Evolutionary conservation across 1,284 basidiomycete genomes (phyloP).

Genomic region (Boletus mariae): DNA sequence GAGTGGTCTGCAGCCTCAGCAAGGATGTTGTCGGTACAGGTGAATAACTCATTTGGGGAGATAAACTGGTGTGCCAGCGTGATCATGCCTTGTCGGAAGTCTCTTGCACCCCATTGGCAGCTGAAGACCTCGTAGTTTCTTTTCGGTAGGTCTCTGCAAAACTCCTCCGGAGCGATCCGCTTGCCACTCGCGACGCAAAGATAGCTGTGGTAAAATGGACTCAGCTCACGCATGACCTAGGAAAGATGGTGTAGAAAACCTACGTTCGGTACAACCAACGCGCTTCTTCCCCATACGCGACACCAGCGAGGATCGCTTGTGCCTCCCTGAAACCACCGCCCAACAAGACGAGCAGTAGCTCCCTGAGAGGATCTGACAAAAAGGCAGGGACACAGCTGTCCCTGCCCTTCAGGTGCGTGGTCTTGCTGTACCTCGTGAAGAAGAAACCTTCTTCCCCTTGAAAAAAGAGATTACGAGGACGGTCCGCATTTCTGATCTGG

Average conservation of each 20-base stretch:
- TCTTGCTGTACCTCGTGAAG: slow-evolving; percentile 1
- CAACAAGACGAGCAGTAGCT: not conserved
- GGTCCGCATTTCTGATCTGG: slow-evolving; percentile 4
- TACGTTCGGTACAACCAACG: slow-evolving; percentile 5
- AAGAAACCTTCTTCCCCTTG: slow-evolving; percentile 4
- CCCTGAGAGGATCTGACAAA: not conserved
- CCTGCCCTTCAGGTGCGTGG: not conserved
- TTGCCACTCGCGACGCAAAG: not conserved
- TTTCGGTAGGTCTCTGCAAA: not conserved
- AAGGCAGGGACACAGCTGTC: not conserved
- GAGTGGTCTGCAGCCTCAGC: not conserved
- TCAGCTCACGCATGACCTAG: not conserved
- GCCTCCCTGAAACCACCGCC: not conserved
- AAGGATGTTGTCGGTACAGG: not conserved
- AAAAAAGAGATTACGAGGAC: slow-evolving; percentile 2
- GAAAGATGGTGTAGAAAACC: not conserved
- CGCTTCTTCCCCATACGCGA: not conserved
- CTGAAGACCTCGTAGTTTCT: not conserved
- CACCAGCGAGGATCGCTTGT: not conserved
- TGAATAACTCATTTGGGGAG: not conserved
- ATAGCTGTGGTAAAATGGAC: not conserved
- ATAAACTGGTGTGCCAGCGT: not conserved
- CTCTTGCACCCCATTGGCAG: slow-evolving; percentile 4
- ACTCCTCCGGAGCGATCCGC: not conserved
- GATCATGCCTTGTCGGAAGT: not conserved